Percentiles rank a stretch among this genome's conserved stretches.
Conservation (phyloP, 371 early-diverging fungal species). For the Zopfochytrium polystomum region DNA sequence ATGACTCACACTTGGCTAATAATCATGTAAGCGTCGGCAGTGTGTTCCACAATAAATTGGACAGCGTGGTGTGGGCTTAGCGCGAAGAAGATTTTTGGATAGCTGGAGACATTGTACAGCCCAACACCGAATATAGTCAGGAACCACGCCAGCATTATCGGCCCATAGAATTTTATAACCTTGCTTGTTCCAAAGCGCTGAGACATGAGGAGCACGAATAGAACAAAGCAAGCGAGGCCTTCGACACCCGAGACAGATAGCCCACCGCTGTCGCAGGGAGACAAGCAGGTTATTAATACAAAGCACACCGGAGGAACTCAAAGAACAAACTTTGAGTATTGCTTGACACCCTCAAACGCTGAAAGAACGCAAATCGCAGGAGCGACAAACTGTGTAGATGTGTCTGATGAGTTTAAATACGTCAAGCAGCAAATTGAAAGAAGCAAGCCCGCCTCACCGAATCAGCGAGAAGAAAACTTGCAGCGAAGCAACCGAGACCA, state of each 20-base stretch:
- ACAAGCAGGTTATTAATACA: background rate
- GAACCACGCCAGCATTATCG: constrained; percentile 54
- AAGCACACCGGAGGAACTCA: background rate
- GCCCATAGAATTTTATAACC: constrained; percentile 45
- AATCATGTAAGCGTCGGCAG: constrained; percentile 18
- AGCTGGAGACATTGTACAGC: constrained; percentile 45
- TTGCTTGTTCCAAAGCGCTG: constrained; percentile 54
- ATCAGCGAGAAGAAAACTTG: constrained; percentile 37
- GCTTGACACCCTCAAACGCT: constrained; percentile 38
- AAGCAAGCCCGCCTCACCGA: constrained; percentile 22
- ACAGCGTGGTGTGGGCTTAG: constrained; percentile 36
- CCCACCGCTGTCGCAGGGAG: background rate
- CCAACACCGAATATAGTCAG: constrained; percentile 43
- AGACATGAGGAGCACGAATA: constrained; percentile 44
- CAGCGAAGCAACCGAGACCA: constrained; percentile 28
- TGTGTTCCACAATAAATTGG: constrained; percentile 6
- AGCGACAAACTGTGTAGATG: constrained; percentile 26
- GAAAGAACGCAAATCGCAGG: constrained; percentile 41
- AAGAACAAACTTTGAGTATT: constrained; percentile 23
- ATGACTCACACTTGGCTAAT: constrained; percentile 35
- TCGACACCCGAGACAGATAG: constrained; percentile 14
- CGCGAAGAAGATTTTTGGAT: constrained; percentile 26
- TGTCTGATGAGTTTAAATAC: background rate
- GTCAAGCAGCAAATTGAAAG: background rate
- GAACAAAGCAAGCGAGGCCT: constrained; percentile 27